A percentile compares a stretch with the other conserved stretches of the same genome.
These are phyloP conservation scores for Rhododendron simsii DNA, from an alignment of 148 eudicot genomes.

Conservation along the genomic window DNA sequence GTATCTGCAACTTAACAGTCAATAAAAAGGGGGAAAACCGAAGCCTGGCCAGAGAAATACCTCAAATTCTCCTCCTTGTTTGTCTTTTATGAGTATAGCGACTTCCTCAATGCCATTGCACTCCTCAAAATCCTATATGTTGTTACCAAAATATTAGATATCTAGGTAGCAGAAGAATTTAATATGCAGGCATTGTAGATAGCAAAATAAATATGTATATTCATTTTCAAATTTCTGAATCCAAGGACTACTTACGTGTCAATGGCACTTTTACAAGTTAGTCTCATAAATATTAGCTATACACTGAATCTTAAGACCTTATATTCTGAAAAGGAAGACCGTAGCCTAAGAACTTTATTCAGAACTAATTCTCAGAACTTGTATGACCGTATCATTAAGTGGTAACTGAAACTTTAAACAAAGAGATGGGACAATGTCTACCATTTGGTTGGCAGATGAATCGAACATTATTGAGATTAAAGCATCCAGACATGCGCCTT, in stretches of 20 bases:
- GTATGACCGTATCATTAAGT: background rate
- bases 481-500: conserved; percentile 91
- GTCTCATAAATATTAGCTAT: too few species aligned
- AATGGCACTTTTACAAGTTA: background rate
- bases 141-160: conserved; percentile 6
- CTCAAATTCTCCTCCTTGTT: conserved; percentile 88
- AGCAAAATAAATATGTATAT: background rate
- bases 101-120: conserved; percentile 91
- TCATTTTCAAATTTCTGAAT: background rate
- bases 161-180: background rate
- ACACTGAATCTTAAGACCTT: background rate
- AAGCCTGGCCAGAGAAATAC: conserved; percentile 26
- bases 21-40: background rate
- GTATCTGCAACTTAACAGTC: background rate
- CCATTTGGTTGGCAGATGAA: conserved; percentile 92
- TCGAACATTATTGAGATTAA: conserved; percentile 86
- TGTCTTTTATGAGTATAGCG: conserved; percentile 69
- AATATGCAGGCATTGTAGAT: background rate
- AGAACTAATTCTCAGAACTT: background rate
- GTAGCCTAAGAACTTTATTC: background rate
- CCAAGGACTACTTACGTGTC: background rate
- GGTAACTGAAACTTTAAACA: background rate
- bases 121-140: conserved; percentile 69
- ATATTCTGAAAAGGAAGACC: background rate
- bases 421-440: conserved; percentile 8